phyloP scores from a whole-genome alignment of 1,284 basidiomycete genomes.

The Thecaphora thlaspeos region DNA sequence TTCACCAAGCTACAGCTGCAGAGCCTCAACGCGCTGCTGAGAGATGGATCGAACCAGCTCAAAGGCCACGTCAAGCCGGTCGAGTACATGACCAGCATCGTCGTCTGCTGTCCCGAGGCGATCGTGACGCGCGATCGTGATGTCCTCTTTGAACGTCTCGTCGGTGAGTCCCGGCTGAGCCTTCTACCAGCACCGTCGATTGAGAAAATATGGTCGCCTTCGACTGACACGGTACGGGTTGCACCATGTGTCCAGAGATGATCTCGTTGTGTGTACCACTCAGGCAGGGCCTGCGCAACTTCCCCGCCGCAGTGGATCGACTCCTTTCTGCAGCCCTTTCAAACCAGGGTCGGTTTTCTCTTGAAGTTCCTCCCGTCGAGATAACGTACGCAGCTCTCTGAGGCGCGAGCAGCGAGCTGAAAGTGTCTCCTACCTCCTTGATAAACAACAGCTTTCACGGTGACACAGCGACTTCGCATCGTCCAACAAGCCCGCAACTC shows the following conservation, averaged over 20 bases:
- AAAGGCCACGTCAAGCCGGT: conserved; percentile 7
- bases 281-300: neutral
- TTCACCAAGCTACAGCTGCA: conserved; percentile 7
- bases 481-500: neutral
- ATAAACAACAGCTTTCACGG: no score
- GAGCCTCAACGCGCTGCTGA: conserved; percentile 1
- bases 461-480: neutral
- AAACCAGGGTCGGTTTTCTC: no score
- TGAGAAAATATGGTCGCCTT: neutral
- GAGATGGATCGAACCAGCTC: conserved; percentile 3
- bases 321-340: neutral
- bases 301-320: neutral
- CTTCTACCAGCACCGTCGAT: no score
- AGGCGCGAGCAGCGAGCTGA: no score
- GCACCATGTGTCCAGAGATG: neutral
- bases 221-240: no score
- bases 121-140: neutral
- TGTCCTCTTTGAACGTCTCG: neutral
- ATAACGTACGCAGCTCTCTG: no score
- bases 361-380: no score
- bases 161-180: neutral
- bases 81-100: conserved; percentile 8
- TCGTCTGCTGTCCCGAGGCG: neutral
- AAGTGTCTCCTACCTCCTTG: no score
- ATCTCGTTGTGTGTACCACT: neutral